Base-by-base conservation (phyloP, 2,329 filamentous ascomycete species). In the Epichloe baconii region DNA sequence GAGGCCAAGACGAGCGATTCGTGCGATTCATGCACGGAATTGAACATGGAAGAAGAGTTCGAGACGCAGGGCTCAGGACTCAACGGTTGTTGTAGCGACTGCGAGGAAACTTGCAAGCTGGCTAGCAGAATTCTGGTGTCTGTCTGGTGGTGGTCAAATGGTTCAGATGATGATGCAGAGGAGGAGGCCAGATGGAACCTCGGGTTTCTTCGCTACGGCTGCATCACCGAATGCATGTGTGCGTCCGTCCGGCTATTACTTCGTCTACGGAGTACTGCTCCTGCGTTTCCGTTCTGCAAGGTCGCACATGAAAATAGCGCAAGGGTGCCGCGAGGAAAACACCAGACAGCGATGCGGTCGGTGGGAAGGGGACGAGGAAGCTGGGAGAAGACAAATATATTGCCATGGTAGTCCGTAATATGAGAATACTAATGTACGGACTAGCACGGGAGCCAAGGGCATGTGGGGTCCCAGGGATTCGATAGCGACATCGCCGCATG, bases 251-350 rank as follows among this genome's bases (percentile, higher is more conserved):
- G 19, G 19, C 19, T 21, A 21, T 19, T 12, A 23, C 40, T 17
- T 19, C 38, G 23, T 44, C 23, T 2, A 19, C 19, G 2, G 2
- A 2, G 19, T 51, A 36, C 35, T 37, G 48, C 44, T 37, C 26
- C 38, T 31, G 17, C 38, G 36, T 37, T 51, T 38, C 43, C 35
- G 46, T 31, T 34, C 37, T 37, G 35, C 15, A 17, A 17, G 12
- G 54, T 57, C 17, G 48, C 51, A 56, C 54, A 41, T 10, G 38
- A 50, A 43, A 44, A 48, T 44, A 49, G 46, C 54, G 44, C 54
- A 56, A 26, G 23, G 23, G 23, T 26, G 23, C 2, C 23, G 23
- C 23, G 6, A 26, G 23, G 23, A 26, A 26, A 26, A 26, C 23
- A 26, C 23, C 23, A 26, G 23, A 26, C 23, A 26, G 23, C 23